Percentiles rank a stretch among this genome's conserved stretches.
Conservation (phyloP, 352 stramenopile species). For the Phytophthora brassicae region DNA sequence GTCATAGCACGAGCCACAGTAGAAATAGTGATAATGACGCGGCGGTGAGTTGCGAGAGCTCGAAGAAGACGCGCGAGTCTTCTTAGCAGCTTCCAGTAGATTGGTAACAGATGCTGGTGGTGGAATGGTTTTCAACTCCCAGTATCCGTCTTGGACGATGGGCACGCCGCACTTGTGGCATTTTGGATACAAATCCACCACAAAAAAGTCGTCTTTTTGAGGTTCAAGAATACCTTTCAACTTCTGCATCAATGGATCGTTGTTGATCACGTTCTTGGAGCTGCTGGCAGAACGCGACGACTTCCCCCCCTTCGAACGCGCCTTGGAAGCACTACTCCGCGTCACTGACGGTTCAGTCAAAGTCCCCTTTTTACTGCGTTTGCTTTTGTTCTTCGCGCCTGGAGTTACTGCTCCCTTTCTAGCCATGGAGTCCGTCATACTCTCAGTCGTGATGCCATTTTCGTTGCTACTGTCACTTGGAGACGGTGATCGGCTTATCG, state of each 20-base stretch:
- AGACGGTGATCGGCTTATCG: conserved; percentile 50
- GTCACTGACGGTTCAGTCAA: conserved; percentile 62
- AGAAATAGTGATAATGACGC: conserved; percentile 85
- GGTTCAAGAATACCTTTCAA: conserved; percentile 97
- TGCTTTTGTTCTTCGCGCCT: conserved; percentile 71
- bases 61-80: conserved; percentile 62
- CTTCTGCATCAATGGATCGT: conserved; percentile 97
- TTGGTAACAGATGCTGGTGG: conserved; percentile 68
- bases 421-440: conserved; percentile 10
- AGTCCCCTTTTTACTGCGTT: conserved; percentile 41
- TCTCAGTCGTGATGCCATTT: conserved; percentile 12
- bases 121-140: conserved; percentile 74
- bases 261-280: conserved; percentile 80
- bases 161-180: conserved; percentile 87
- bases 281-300: conserved; percentile 41
- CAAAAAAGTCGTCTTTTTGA: conserved; percentile 99
- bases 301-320: conserved; percentile 63
- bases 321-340: conserved; percentile 67
- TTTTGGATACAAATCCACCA: conserved; percentile 93
- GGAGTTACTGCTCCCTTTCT: conserved; percentile 33
- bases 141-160: conserved; percentile 88
- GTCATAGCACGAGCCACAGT: conserved; percentile 70
- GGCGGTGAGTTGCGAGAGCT: conserved; percentile 68
- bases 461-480: conserved; percentile 49
- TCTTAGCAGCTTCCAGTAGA: conserved; percentile 80